These are phyloP conservation scores for Mycena sanguinolenta DNA, from an alignment of 768 basidiomycete genomes.

Conservation along the genomic window DNA sequence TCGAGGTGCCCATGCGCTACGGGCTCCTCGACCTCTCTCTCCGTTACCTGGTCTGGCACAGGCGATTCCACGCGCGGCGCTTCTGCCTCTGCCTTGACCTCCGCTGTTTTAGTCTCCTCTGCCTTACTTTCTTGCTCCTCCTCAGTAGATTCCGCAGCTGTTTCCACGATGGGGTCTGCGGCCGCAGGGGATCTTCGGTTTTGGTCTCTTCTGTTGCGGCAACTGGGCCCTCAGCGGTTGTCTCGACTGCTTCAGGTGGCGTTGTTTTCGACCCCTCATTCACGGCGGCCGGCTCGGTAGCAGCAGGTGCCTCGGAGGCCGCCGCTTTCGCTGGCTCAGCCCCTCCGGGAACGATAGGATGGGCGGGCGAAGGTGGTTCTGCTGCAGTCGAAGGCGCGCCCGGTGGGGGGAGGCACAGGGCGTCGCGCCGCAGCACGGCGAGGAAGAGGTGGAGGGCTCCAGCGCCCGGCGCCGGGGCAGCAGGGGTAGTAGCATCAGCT, in stretches of 20 bases:
- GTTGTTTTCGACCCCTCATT: slow-evolving; percentile 10
- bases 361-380: slow-evolving; percentile 3
- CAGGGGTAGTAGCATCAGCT: slow-evolving; percentile 15
- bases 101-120: slow-evolving; percentile 20
- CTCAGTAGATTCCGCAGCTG: neutral
- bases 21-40: slow-evolving; percentile 31
- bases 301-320: slow-evolving; percentile 10
- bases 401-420: slow-evolving; percentile 36
- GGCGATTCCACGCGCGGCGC: slow-evolving; percentile 31
- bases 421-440: slow-evolving; percentile 73
- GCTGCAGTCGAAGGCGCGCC: neutral
- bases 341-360: slow-evolving; percentile 20
- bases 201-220: slow-evolving; percentile 9
- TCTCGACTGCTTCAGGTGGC: slow-evolving; percentile 3
- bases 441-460: slow-evolving; percentile 71
- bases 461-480: slow-evolving; percentile 6
- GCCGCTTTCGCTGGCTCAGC: slow-evolving; percentile 13
- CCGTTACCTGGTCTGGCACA: slow-evolving; percentile 7
- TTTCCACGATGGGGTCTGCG: slow-evolving; percentile 6
- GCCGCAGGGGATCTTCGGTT: neutral
- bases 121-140: neutral
- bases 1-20: slow-evolving; percentile 25
- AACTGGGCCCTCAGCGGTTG: neutral
- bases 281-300: neutral
- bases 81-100: slow-evolving; percentile 24